Conservation (phyloP, 805 yeast species). For the Cyberlindnera lachancei region DNA sequence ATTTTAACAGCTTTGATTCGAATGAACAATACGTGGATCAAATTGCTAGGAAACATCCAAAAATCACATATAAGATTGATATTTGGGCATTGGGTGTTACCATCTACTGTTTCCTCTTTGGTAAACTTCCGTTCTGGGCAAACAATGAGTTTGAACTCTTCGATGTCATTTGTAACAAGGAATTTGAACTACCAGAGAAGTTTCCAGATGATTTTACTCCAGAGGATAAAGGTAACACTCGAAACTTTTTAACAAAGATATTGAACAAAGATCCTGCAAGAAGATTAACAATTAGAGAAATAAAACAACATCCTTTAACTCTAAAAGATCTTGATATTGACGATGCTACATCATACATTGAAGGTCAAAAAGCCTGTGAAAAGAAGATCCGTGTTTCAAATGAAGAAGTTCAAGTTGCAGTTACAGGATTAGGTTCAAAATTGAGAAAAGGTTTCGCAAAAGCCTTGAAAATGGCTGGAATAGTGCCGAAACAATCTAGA, state of each 20-base stretch:
- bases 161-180: slow-evolving; percentile 64
- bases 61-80: slow-evolving; percentile 77
- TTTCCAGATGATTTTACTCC: slow-evolving; percentile 35
- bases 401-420: slow-evolving; percentile 70
- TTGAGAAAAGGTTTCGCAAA: slow-evolving; percentile 30
- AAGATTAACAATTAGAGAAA: slow-evolving; percentile 63
- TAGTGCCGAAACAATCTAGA: not conserved
- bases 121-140: slow-evolving; percentile 83
- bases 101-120: slow-evolving; percentile 78
- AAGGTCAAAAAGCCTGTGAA: slow-evolving; percentile 22
- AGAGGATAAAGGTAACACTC: slow-evolving; percentile 35
- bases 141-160: slow-evolving; percentile 82
- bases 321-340: slow-evolving; percentile 31
- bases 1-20: slow-evolving; percentile 21
- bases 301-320: slow-evolving; percentile 72
- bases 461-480: slow-evolving; percentile 22
- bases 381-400: slow-evolving; percentile 46
- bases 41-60: slow-evolving; percentile 35
- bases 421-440: slow-evolving; percentile 70
- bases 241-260: slow-evolving; percentile 53
- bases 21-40: too few species aligned
- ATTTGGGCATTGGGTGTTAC: slow-evolving; percentile 98
- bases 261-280: slow-evolving; percentile 62
- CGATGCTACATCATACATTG: slow-evolving; percentile 16
- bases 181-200: slow-evolving; percentile 49